These are phyloP conservation scores for Bipolaris victoriae DNA, from an alignment of 2,329 filamentous ascomycete genomes.

Conservation along the genomic window DNA sequence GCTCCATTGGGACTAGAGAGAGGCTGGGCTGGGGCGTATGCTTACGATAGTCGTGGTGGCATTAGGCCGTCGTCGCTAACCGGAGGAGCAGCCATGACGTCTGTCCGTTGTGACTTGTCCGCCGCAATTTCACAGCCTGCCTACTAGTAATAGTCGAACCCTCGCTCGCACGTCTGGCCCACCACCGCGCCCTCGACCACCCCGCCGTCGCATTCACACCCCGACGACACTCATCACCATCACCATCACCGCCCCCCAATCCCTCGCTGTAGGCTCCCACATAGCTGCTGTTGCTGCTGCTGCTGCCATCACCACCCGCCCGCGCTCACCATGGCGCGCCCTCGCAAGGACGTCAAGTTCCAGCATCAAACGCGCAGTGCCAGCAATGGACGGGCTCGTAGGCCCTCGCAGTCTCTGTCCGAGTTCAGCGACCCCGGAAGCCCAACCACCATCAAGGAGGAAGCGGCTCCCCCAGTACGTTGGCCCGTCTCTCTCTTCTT, in stretches of 20 bases:
- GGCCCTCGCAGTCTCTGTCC: slow-evolving; percentile 73
- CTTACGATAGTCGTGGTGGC: too few species aligned
- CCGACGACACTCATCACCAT: neutral
- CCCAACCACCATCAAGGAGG: slow-evolving; percentile 53
- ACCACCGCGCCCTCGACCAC: slow-evolving; percentile 7
- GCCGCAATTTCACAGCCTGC: slow-evolving; percentile 18
- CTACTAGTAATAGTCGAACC: slow-evolving; percentile 1
- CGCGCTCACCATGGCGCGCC: slow-evolving; percentile 40
- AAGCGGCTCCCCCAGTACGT: slow-evolving; percentile 24
- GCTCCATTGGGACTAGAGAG: slow-evolving; percentile 10
- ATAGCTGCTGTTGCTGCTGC: neutral
- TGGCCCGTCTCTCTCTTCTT: neutral
- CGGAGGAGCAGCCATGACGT: slow-evolving; percentile 19
- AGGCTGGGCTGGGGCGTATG: slow-evolving; percentile 2
- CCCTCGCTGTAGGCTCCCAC: slow-evolving; percentile 2
- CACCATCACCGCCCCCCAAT: neutral
- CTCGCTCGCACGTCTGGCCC: slow-evolving; percentile 1
- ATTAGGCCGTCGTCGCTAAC: slow-evolving; percentile 3
- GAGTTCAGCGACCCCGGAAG: slow-evolving; percentile 67
- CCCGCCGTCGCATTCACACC: slow-evolving; percentile 12
- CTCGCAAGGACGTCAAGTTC: slow-evolving; percentile 67
- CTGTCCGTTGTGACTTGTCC: slow-evolving; percentile 17
- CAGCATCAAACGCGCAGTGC: slow-evolving; percentile 54
- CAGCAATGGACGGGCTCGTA: slow-evolving; percentile 60
- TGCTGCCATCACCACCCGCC: slow-evolving; percentile 5